Conservation (phyloP, 306 rosid genomes). For the cucumber (Cucumis sativus) region DNA sequence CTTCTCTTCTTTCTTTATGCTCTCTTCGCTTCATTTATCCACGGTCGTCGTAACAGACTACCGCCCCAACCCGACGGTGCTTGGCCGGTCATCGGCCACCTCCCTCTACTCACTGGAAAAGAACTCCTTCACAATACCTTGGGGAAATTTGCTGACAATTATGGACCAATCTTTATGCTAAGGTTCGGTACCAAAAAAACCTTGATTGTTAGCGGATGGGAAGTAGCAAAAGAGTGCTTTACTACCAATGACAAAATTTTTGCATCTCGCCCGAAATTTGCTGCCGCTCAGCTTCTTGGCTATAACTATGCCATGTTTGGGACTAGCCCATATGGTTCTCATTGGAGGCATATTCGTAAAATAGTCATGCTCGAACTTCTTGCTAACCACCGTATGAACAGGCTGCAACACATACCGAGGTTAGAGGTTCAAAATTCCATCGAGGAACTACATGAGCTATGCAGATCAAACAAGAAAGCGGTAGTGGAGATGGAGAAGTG, state of each 20-base stretch:
- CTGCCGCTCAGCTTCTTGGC: neutral
- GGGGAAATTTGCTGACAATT: slow-evolving; percentile 17
- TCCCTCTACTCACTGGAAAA: neutral
- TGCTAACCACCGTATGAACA: neutral
- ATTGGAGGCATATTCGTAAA: neutral
- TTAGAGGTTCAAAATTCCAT: neutral
- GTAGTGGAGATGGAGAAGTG: slow-evolving; percentile 11
- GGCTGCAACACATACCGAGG: neutral
- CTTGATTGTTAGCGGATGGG: slow-evolving; percentile 27
- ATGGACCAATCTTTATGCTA: slow-evolving; percentile 13
- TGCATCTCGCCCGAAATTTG: slow-evolving; percentile 16
- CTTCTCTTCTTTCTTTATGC: neutral
- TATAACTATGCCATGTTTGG: slow-evolving; percentile 14
- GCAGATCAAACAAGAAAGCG: slow-evolving; percentile 4
- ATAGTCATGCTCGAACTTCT: slow-evolving; percentile 6
- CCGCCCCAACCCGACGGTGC: slow-evolving; percentile 1
- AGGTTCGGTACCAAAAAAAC: slow-evolving; percentile 1
- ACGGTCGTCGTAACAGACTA: neutral
- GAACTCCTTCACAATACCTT: slow-evolving; percentile 10
- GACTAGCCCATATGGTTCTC: neutral
- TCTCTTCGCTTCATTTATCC: neutral
- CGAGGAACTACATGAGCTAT: neutral
- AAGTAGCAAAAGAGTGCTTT: slow-evolving; percentile 41
- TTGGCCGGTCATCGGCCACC: neutral
- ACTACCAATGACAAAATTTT: slow-evolving; percentile 22